Percentiles rank a stretch among this genome's conserved stretches.
These are phyloP conservation scores for Neonectria faginata DNA, from an alignment of 2,329 filamentous ascomycete genomes.

Conservation along the genomic window DNA sequence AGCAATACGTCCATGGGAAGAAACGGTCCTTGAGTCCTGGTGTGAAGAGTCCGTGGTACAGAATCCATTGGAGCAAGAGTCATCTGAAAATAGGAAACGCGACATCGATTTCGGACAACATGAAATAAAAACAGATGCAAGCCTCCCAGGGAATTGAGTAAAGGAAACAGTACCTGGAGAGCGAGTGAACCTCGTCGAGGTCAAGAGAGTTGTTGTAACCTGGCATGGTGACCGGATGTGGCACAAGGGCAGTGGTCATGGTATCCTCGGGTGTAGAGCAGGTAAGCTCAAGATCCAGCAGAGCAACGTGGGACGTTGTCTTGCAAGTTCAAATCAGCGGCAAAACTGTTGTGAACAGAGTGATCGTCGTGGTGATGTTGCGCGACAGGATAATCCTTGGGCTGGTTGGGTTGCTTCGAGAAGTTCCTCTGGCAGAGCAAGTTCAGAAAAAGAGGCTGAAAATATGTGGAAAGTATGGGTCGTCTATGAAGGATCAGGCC, in stretches of 20 bases:
- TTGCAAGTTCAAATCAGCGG: conserved; percentile 45
- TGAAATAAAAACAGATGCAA: conserved; percentile 52
- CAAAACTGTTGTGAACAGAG: conserved; percentile 42
- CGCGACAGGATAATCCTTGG: conserved; percentile 47
- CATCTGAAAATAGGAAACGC: conserved; percentile 40
- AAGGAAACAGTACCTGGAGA: conserved; percentile 71
- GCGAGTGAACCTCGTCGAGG: conserved; percentile 70
- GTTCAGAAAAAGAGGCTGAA: conserved; percentile 37
- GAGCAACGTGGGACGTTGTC: conserved; percentile 47
- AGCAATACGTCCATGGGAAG: conserved; percentile 26
- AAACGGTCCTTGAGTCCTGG: conserved; percentile 34
- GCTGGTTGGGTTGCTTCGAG: conserved; percentile 39
- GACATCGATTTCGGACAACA: conserved; percentile 49
- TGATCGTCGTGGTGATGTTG: conserved; percentile 44
- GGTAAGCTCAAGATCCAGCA: conserved; percentile 46
- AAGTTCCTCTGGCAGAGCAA: conserved; percentile 36
- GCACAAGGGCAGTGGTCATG: conserved; percentile 62
- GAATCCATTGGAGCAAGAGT: conserved; percentile 40
- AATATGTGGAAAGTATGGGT: conserved; percentile 39
- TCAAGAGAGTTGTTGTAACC: conserved; percentile 64
- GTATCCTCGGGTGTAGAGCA: conserved; percentile 54
- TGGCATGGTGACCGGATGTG: conserved; percentile 64
- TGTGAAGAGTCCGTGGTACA: conserved; percentile 23
- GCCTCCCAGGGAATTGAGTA: conserved; percentile 57
- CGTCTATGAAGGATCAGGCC: conserved; percentile 42